A percentile compares a stretch with the other conserved stretches of the same genome.
phyloP scores from a whole-genome alignment of 2,329 filamentous ascomycete genomes.

The Sclerotinia subarctica region DNA sequence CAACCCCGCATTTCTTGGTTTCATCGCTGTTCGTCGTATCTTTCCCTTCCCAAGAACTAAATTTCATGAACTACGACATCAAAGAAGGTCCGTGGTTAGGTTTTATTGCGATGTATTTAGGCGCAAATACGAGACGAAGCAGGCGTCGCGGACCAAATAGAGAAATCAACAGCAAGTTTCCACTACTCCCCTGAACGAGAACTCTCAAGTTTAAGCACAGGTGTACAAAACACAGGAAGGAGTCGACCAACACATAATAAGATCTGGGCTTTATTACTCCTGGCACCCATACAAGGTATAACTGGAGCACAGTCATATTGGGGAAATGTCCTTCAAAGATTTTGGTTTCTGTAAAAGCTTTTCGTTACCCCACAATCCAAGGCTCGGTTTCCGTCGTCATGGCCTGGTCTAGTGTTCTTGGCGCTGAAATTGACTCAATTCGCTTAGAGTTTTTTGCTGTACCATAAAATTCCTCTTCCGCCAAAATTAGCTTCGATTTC shows the following conservation, averaged over 20 bases:
- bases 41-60: neutral
- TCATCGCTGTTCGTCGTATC: neutral
- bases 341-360: neutral
- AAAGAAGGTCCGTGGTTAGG: neutral
- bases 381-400: neutral
- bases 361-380: neutral
- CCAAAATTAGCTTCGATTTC: conserved; percentile 41
- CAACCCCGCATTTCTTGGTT: neutral
- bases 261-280: neutral
- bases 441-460: neutral
- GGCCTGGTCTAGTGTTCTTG: neutral
- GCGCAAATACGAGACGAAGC: neutral
- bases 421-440: neutral
- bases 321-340: neutral
- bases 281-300: neutral
- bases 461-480: neutral
- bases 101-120: neutral
- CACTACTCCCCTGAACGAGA: neutral
- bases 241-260: neutral
- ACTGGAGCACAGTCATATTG: neutral
- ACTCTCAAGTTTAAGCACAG: neutral
- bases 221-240: neutral
- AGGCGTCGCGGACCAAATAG: neutral
- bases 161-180: neutral
- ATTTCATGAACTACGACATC: neutral